A percentile compares a stretch with the other conserved stretches of the same genome.
These are phyloP conservation scores for Schwanniomyces pseudopolymorphus DNA, from an alignment of 805 yeast genomes.

Conservation along the genomic window DNA sequence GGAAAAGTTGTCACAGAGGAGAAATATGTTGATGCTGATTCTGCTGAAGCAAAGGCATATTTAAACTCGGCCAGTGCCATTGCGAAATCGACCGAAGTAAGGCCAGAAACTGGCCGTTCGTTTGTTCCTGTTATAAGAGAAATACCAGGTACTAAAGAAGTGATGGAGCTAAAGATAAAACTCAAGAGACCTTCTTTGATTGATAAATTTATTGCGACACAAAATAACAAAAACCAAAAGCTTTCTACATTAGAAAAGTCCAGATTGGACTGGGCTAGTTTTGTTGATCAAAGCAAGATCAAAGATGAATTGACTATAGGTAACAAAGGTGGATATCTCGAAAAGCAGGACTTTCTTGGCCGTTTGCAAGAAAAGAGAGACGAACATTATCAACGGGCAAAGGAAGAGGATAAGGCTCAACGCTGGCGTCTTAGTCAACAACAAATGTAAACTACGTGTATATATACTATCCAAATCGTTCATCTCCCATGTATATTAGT, in stretches of 20 bases:
- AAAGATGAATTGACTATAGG: conserved; percentile 76
- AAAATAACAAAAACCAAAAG: conserved; percentile 63
- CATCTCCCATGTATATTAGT: background rate
- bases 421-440: conserved; percentile 9
- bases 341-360: conserved; percentile 83
- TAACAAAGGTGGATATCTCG: conserved; percentile 89
- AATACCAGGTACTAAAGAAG: conserved; percentile 28
- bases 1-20: conserved; percentile 79
- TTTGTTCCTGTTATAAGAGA: conserved; percentile 35
- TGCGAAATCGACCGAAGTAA: conserved; percentile 12
- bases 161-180: conserved; percentile 49
- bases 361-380: conserved; percentile 67
- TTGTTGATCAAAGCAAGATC: conserved; percentile 84
- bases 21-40: conserved; percentile 69
- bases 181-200: conserved; percentile 73
- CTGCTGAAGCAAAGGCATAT: conserved; percentile 88
- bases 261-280: conserved; percentile 90
- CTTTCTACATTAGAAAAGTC: conserved; percentile 91
- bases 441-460: background rate
- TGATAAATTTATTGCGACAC: conserved; percentile 69
- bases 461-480: background rate
- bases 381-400: conserved; percentile 45
- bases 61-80: conserved; percentile 51
- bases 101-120: conserved; percentile 15
- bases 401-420: conserved; percentile 29